Evolutionary conservation across 352 stramenopile species (phyloP).

Genomic region (Globisporangium spiculum): DNA sequence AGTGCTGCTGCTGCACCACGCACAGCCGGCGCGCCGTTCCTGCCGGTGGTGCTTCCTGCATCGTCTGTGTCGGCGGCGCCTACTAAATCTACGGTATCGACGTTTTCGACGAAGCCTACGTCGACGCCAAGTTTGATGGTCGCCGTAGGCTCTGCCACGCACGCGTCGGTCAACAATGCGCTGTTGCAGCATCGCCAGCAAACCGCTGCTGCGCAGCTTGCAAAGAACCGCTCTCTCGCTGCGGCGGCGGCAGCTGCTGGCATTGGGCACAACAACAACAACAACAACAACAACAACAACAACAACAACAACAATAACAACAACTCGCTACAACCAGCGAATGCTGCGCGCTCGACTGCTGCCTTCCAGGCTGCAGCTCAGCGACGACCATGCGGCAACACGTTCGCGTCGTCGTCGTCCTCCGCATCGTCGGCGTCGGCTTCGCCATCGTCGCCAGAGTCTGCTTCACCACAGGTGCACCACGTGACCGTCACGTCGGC

Average conservation of each 20-base stretch:
- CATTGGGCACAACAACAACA: slow-evolving; percentile 2
- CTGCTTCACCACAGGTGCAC: slow-evolving; percentile 49
- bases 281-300: slow-evolving; percentile 2
- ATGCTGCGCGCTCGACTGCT: slow-evolving; percentile 22
- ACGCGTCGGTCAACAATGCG: slow-evolving; percentile 1
- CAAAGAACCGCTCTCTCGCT: slow-evolving; percentile 13
- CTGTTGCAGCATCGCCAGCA: slow-evolving; percentile 18
- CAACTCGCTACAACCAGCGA: slow-evolving; percentile 6
- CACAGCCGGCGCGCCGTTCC: slow-evolving; percentile 18
- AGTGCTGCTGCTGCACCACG: background rate
- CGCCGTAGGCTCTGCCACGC: slow-evolving; percentile 6
- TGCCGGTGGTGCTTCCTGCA: slow-evolving; percentile 25
- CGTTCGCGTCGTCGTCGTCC: slow-evolving; percentile 40
- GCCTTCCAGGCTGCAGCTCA: slow-evolving; percentile 28
- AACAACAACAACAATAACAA: slow-evolving; percentile 2
- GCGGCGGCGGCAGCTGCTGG: slow-evolving; percentile 7
- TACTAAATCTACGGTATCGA: background rate
- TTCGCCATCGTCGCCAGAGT: slow-evolving; percentile 43
- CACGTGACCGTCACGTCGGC: slow-evolving; percentile 71
- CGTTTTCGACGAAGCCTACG: slow-evolving; percentile 1
- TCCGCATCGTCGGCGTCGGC: slow-evolving; percentile 38
- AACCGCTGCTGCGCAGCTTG: slow-evolving; percentile 12
- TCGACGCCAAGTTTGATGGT: slow-evolving; percentile 11
- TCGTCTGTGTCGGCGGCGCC: slow-evolving; percentile 13
- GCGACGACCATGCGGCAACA: slow-evolving; percentile 47